Evolutionary conservation across 1,284 basidiomycete genomes (phyloP).

Genomic region (Pterulicium gracile): DNA sequence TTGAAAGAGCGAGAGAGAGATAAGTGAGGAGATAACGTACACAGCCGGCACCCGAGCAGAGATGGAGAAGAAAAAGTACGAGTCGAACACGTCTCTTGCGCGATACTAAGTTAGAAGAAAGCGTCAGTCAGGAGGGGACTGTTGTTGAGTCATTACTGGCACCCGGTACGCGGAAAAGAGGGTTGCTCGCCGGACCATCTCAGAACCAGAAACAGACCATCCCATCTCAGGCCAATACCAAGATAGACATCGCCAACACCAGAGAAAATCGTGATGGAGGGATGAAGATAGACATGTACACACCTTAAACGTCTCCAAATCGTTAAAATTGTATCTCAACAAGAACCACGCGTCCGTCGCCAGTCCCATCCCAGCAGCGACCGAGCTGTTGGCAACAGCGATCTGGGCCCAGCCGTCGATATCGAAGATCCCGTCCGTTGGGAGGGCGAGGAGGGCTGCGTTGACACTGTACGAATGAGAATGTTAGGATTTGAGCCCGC

Average conservation of each 20-base stretch:
- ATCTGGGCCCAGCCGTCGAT: not conserved
- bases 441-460: not conserved
- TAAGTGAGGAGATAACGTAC: constrained; percentile 17
- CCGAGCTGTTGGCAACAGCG: not conserved
- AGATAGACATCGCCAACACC: too few species aligned
- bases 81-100: constrained; percentile 44
- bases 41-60: constrained; percentile 50
- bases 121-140: too few species aligned
- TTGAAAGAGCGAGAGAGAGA: not conserved
- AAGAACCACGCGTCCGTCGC: constrained; percentile 40
- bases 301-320: constrained; percentile 41
- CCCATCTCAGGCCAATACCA: too few species aligned
- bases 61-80: constrained; percentile 56
- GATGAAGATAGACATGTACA: constrained; percentile 12
- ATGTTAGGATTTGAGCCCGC: too few species aligned
- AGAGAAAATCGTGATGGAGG: too few species aligned
- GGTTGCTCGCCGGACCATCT: too few species aligned
- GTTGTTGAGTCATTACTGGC: too few species aligned
- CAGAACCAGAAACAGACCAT: too few species aligned
- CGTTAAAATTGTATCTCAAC: constrained; percentile 41
- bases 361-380: not conserved
- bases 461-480: not conserved
- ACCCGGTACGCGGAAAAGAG: too few species aligned
- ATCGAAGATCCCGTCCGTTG: not conserved
- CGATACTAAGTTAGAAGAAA: constrained; percentile 27